Base-by-base conservation (phyloP, 2,329 filamentous ascomycete genomes). In the Neoarthrinium moseri region DNA sequence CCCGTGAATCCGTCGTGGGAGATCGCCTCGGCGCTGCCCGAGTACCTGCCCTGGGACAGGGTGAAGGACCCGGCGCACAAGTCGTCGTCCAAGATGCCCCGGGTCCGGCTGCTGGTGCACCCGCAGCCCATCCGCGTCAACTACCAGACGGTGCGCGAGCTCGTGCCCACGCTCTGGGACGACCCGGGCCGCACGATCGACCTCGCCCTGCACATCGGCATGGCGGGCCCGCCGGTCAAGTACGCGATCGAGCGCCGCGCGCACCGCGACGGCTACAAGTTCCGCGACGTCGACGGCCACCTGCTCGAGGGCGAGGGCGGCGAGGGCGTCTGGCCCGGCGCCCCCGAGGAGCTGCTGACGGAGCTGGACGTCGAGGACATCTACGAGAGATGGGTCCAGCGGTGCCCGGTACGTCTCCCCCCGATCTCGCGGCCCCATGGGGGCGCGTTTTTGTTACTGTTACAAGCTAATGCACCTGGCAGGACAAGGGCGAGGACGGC, bases 1-100 rank as follows among this genome's bases (percentile, higher is more conserved):
- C 80, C 83, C 22, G 70, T 84, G 49, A 95, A 95, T 61, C 89
- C 90, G 7, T 90, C 89, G 3, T 91, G 82, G 77, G 80, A 91
- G 60, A 91, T 95, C 60, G 83, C 86, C 39, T 75, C 73, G 21
- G 73, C 71, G 17, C 79, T 95, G n/a, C 84, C 89, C 4, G 65
- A 77, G 3, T 77, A 79, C 54, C 77, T 91, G 5, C 78, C 82
- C 3, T 68, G 74, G 1, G 63, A 73, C 12, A 67, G 70, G 41
- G 63, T 64, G 52, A 77, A 75, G 58, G 65, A 69, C 51, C 55
- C 59, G 46, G 51, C 57, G 41, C 57, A 59, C 23, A 55, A 71
- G 51, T 55, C 71, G 41, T 40, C 58, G 13, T 20, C 47, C n/a
- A 43, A 46, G 34, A 51, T 69, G 17, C 72, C 70, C 12, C 70